Evolutionary conservation across 2,329 filamentous ascomycete genomes (phyloP), one percentile per base, ranked within the genome.

Genomic region (Dryadomyces quercus-mongolicae): DNA sequence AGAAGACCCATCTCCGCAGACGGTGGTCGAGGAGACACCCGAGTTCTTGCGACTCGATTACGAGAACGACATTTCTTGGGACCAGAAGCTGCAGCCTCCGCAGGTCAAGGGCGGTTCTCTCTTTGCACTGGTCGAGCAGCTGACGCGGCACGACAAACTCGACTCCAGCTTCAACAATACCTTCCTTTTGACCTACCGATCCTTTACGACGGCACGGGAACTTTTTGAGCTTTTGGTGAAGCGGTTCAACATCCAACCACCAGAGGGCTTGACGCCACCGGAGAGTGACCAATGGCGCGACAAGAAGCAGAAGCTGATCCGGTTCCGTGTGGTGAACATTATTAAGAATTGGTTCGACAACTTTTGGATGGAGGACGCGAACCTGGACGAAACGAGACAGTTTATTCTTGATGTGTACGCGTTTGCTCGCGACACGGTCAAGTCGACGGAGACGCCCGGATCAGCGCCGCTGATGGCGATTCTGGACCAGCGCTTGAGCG

Each of bases 331-430:
- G 2, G 90, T 98, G 60, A 98, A 97, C 64, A 97, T 96, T 59
- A 73, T 98, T 49, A 97, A 97, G 76, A 94, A 83, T 69, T 98
- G 93, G 93, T 93, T 98, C 61, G 93, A 97, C 66, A 91, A 86
- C 62, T 97, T 93, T 68, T 98, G 93, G 93, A 96, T 97, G 90
- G 93, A 98, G 66, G 87, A 90, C 50, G 84, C 85, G 58, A 91
- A 84, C 64, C 55, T 61, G 16, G 87, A 92, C 52, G 84, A 88
- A 49, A 94, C 85, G 48, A 88, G 83, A 67, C 82, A 89, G 60
- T 76, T 98, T 44, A 88, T 98, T 59, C 84, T 89, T 56, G 84
- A 91, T 60, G 89, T 97, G 10, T 90, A 91, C 70, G 82, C 83
- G 31, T 98, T 98, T 67, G 92, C 91, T 2, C 87, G 87, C 62